Conservation (phyloP, 805 yeast genomes). For the Sugiyamaella boreocaroliniensis region DNA sequence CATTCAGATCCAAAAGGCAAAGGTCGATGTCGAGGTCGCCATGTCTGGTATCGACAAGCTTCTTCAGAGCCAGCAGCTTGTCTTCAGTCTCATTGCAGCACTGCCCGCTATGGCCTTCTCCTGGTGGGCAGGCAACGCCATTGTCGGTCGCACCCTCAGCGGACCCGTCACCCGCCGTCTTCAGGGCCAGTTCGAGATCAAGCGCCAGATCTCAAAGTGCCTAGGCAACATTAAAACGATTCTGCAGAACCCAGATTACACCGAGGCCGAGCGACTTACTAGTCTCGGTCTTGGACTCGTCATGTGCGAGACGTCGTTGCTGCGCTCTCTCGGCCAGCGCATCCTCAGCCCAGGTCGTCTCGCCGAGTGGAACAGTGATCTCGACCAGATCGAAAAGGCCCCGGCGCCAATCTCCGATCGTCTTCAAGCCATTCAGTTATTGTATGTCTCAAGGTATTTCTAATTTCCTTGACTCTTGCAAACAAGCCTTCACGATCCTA, state of each 20-base stretch:
- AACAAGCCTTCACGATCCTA: too few species aligned
- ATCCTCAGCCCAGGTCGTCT: conserved; percentile 45
- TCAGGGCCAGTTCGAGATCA: conserved; percentile 9
- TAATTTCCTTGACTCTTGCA: too few species aligned
- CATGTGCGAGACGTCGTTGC: conserved; percentile 56
- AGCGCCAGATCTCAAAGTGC: conserved; percentile 35
- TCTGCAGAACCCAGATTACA: conserved; percentile 26
- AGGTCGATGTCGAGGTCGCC: conserved; percentile 90
- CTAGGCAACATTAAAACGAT: conserved; percentile 57
- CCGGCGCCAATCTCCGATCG: background rate
- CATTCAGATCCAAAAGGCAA: conserved; percentile 92
- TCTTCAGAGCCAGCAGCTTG: conserved; percentile 83
- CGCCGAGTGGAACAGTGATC: conserved; percentile 55
- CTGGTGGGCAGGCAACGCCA: conserved; percentile 32
- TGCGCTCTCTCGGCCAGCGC: conserved; percentile 43
- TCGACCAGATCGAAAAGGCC: conserved; percentile 46
- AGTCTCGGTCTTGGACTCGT: conserved; percentile 49
- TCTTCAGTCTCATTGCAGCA: conserved; percentile 87
- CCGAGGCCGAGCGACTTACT: conserved; percentile 16
- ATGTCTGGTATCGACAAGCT: conserved; percentile 85
- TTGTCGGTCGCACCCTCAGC: conserved; percentile 14
- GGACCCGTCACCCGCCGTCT: conserved; percentile 13
- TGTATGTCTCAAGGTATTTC: background rate
- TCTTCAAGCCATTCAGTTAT: background rate
- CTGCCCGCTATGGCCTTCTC: conserved; percentile 55